Evolutionary conservation across 1,284 basidiomycete genomes (phyloP).

Genomic region (Apiotrichum domesticum): DNA sequence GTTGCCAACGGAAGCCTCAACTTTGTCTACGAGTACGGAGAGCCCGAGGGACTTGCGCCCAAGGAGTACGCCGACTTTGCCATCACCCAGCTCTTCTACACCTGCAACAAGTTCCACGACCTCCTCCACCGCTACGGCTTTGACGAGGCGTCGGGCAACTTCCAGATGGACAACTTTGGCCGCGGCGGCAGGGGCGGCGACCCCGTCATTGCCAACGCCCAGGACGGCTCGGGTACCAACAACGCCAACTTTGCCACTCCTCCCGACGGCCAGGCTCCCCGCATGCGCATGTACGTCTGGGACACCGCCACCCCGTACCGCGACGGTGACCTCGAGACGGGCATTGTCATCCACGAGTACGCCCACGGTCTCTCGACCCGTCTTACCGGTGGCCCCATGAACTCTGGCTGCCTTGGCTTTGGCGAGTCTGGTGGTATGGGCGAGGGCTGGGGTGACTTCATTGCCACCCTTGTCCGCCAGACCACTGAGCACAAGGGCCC

Average conservation of each 20-base stretch:
- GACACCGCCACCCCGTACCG: constrained; percentile 80
- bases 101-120: constrained; percentile 65
- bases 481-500: constrained; percentile 58
- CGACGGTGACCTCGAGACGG: constrained; percentile 90
- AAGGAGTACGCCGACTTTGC: constrained; percentile 78
- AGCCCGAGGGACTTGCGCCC: constrained; percentile 46
- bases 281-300: constrained; percentile 98
- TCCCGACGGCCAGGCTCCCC: constrained; percentile 60
- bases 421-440: constrained; percentile 96
- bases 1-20: constrained; percentile 51
- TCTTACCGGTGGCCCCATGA: constrained; percentile 85
- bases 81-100: constrained; percentile 88
- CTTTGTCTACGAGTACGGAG: constrained; percentile 67
- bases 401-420: constrained; percentile 90
- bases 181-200: constrained; percentile 80
- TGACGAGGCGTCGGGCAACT: constrained; percentile 86
- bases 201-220: constrained; percentile 87
- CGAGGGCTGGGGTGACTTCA: constrained; percentile 66
- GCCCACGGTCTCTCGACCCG: constrained; percentile 86
- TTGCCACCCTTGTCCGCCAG: constrained; percentile 77
- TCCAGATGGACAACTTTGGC: constrained; percentile 94
- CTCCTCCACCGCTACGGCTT: constrained; percentile 66
- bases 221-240: constrained; percentile 88
- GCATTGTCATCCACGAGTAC: constrained; percentile 86
- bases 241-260: constrained; percentile 55